Conservation (phyloP, 1,284 basidiomycete genomes). For the Anthracocystis panici-leucophaei region DNA sequence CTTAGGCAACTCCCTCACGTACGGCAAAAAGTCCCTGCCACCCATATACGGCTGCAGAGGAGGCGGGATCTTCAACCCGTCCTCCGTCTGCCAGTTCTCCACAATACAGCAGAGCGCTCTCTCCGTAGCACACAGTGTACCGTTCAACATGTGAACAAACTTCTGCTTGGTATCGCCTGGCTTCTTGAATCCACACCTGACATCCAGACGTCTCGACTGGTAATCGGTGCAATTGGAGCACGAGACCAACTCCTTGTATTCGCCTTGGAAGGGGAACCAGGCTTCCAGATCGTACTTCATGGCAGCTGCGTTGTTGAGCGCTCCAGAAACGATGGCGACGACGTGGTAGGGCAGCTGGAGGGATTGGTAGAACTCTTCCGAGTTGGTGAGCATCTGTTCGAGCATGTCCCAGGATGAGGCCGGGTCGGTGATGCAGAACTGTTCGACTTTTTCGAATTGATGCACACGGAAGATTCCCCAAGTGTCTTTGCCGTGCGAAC, state of each 20-base stretch:
- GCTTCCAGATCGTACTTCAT: conserved; percentile 99
- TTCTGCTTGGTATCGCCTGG: conserved; percentile 68
- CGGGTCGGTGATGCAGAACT: conserved; percentile 93
- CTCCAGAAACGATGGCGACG: conserved; percentile 95
- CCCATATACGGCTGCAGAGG: conserved; percentile 93
- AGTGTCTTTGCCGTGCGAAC: conserved; percentile 95
- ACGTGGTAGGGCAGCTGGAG: conserved; percentile 90
- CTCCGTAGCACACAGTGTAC: conserved; percentile 96
- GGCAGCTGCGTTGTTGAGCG: conserved; percentile 93
- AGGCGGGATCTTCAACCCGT: conserved; percentile 91
- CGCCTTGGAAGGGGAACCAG: conserved; percentile 98
- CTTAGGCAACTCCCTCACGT: conserved; percentile 84
- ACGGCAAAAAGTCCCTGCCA: conserved; percentile 92
- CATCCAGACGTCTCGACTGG: conserved; percentile 68
- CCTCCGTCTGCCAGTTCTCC: conserved; percentile 97
- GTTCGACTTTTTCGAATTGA: conserved; percentile 98
- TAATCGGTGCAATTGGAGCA: conserved; percentile 72
- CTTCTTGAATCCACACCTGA: conserved; percentile 68
- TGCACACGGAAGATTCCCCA: conserved; percentile 99
- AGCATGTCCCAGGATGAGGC: conserved; percentile 88
- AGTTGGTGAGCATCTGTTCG: conserved; percentile 87
- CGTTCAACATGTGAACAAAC: conserved; percentile 72
- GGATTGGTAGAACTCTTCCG: conserved; percentile 95
- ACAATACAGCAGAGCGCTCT: conserved; percentile 95
- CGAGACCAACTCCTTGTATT: conserved; percentile 83